Evolutionary conservation across 2,329 filamentous ascomycete species (phyloP).

Genomic region (Akanthomyces muscarius): DNA sequence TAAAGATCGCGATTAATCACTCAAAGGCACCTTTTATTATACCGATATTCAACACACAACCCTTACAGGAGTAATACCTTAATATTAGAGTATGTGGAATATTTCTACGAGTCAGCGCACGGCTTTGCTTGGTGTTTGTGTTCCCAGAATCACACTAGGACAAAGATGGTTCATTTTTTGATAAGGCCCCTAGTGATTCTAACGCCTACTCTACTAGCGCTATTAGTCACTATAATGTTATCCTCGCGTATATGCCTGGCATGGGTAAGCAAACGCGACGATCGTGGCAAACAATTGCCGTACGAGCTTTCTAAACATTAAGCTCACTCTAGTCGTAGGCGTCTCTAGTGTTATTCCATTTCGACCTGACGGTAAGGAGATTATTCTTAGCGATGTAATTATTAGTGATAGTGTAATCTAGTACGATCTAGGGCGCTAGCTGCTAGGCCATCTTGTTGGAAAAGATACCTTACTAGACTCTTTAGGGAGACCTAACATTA

Average conservation of each 20-base stretch:
- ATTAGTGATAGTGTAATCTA: conserved; percentile 27
- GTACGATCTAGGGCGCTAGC: conserved; percentile 28
- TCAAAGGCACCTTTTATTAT: too few species aligned
- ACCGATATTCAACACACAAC: too few species aligned
- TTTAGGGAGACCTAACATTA: conserved; percentile 21
- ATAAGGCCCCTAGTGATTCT: conserved; percentile 25
- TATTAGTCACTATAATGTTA: conserved; percentile 23
- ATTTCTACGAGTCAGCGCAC: too few species aligned
- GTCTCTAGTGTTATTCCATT: conserved; percentile 23
- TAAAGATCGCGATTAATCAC: too few species aligned
- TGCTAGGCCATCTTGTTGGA: conserved; percentile 20
- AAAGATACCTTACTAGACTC: conserved; percentile 24
- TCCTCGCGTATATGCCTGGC: conserved; percentile 24
- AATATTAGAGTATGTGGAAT: too few species aligned
- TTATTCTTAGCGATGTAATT: conserved; percentile 27
- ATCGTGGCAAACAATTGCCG: conserved; percentile 11
- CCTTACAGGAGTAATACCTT: too few species aligned
- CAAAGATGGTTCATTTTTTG: background rate
- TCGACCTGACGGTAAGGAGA: conserved; percentile 16
- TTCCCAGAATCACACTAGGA: too few species aligned
- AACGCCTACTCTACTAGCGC: conserved; percentile 27
- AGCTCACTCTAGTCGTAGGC: conserved; percentile 21
- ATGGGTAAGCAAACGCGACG: conserved; percentile 21
- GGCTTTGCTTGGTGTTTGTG: too few species aligned
- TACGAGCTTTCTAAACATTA: conserved; percentile 21